phyloP scores from a whole-genome alignment of 805 yeast genomes.

The Lachancea nothofagi region DNA sequence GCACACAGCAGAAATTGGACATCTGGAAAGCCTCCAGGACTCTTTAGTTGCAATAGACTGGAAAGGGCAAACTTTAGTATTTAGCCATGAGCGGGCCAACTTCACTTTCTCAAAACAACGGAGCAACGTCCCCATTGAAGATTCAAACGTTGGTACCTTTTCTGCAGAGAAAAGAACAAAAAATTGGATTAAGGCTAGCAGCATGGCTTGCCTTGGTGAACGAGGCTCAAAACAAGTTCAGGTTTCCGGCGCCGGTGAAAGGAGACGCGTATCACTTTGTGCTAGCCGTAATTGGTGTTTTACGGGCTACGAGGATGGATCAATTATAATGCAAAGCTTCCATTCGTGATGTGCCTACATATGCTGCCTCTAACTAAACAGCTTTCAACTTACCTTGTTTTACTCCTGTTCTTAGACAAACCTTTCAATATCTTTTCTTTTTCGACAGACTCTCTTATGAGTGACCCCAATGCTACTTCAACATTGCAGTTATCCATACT shows the following conservation, averaged over 20 bases:
- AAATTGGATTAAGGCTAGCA: constrained; percentile 8
- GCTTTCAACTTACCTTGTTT: neutral
- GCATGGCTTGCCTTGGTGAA: constrained; percentile 4
- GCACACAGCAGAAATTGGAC: constrained; percentile 16
- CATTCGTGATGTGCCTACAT: neutral
- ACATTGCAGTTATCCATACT: constrained; percentile 44
- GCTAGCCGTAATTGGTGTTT: constrained; percentile 23
- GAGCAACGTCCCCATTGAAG: constrained; percentile 21
- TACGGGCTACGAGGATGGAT: constrained; percentile 32
- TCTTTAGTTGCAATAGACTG: constrained; percentile 17
- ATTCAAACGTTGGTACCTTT: constrained; percentile 24
- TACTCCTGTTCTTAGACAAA: neutral
- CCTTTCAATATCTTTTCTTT: constrained; percentile 27
- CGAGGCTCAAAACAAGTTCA: neutral
- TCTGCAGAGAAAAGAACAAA: constrained; percentile 8
- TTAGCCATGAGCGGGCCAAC: neutral
- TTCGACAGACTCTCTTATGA: constrained; percentile 58
- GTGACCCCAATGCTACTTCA: constrained; percentile 51
- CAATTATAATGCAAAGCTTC: constrained; percentile 8
- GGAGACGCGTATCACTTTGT: constrained; percentile 18
- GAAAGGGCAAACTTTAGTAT: constrained; percentile 21
- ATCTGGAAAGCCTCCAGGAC: constrained; percentile 11
- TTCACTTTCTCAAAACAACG: constrained; percentile 13
- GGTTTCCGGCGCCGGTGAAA: constrained; percentile 10
- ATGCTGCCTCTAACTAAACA: neutral